These are phyloP conservation scores for Epichloe gansuensis DNA, from an alignment of 2,329 filamentous ascomycete species.

Conservation along the genomic window DNA sequence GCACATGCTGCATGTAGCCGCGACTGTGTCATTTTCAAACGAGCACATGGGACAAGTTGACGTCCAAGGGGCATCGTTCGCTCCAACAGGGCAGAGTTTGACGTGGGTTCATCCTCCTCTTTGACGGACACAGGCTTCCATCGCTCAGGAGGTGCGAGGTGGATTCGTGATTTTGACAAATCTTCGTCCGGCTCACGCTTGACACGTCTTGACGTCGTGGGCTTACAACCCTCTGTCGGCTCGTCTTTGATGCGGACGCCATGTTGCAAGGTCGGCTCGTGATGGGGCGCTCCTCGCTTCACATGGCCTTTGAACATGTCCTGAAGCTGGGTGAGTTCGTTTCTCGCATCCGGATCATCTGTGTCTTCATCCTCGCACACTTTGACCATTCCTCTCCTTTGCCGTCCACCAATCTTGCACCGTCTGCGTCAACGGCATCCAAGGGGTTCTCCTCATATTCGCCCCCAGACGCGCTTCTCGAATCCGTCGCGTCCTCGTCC, in stretches of 20 bases:
- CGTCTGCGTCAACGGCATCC: conserved; percentile 50
- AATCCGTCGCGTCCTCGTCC: conserved; percentile 21
- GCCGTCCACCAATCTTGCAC: conserved; percentile 50
- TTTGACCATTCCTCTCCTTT: conserved; percentile 55
- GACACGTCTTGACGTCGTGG: not conserved
- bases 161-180: not conserved
- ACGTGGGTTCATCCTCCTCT: not conserved
- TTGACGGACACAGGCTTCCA: not conserved
- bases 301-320: conserved; percentile 18
- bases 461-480: conserved; percentile 35
- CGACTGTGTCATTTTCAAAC: conserved; percentile 41
- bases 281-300: conserved; percentile 9
- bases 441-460: conserved; percentile 26
- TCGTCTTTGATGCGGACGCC: not conserved
- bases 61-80: not conserved
- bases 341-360: conserved; percentile 31
- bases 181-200: conserved; percentile 1
- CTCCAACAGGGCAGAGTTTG: not conserved
- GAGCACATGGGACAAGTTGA: conserved; percentile 53
- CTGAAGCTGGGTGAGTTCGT: conserved; percentile 54
- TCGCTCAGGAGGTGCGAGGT: not conserved
- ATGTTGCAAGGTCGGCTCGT: not conserved
- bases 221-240: not conserved
- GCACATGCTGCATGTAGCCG: conserved; percentile 55
- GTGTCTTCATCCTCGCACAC: conserved; percentile 59